Evolutionary conservation across 257 asterid genomes (phyloP).

Genomic region (Penstemon davidsonii): DNA sequence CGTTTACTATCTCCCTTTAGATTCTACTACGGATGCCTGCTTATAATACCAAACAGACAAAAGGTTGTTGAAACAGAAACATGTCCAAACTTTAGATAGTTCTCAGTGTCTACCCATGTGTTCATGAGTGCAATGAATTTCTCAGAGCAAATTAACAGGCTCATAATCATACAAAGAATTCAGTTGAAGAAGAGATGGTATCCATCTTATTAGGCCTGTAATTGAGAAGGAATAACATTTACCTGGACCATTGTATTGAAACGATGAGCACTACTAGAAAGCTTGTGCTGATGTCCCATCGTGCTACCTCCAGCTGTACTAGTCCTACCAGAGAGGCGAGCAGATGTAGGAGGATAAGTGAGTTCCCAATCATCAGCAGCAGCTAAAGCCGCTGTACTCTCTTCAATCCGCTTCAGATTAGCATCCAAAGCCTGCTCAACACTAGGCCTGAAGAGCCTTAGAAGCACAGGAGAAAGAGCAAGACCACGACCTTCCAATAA

Average conservation of each 20-base stretch:
- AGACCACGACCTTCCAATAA: constrained; percentile 93
- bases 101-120: constrained; percentile 6
- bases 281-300: constrained; percentile 67
- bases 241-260: constrained; percentile 97
- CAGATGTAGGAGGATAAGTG: constrained; percentile 64
- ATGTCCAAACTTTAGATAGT: constrained; percentile 9
- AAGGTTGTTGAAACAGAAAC: constrained; percentile 14
- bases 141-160: constrained; percentile 19
- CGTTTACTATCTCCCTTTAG: constrained; percentile 16
- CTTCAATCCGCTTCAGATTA: constrained; percentile 93
- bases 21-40: constrained; percentile 22
- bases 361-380: constrained; percentile 99
- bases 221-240: constrained; percentile 25
- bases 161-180: constrained; percentile 20
- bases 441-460: constrained; percentile 91
- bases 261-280: constrained; percentile 96
- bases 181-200: constrained; percentile 13
- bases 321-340: constrained; percentile 69
- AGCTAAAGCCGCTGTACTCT: constrained; percentile 94
- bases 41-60: constrained; percentile 11
- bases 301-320: constrained; percentile 46
- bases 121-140: constrained; percentile 18
- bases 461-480: constrained; percentile 90
- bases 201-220: constrained; percentile 6
- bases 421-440: constrained; percentile 99